Base-by-base conservation (phyloP, 2,329 filamentous ascomycete species). In the Nothomitra cinnamomea region DNA sequence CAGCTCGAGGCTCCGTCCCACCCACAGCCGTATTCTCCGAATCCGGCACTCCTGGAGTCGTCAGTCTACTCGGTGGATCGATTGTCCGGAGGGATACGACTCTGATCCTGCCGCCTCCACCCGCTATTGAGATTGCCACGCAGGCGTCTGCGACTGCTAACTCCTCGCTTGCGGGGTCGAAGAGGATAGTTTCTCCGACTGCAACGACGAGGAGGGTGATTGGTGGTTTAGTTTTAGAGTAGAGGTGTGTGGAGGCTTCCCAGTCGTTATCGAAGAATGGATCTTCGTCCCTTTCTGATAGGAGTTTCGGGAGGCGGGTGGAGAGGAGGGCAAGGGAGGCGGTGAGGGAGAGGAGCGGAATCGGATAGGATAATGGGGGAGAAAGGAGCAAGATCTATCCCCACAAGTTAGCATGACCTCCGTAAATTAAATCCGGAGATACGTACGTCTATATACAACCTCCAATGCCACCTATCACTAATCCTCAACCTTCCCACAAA, bases 261-360 rank as follows among this genome's bases (percentile, higher is more conserved):
- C 92, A 98, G 70, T 98, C 92, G 69, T 98, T 92, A 70, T 95
- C 85, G 69, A 98, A 98, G 64, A 95, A 82, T 12, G 92, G 92
- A 61, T 98, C 92, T 70, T 98, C 92, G 69, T 96, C 90, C 55
- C 79, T 79, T 66, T 94, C 85, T 1, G 89, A 95, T 65, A 87
- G 87, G 52, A 95, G 74, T 24, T 81, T 78, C 6, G 92, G 92
- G 2, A 96, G 75, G 58, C 85, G 82, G 5, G 92, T 90, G 28
- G 86, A 82, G 57, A 95, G 80, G 48, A 98, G 83, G 2, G 92
- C 92, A 56, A 98, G 82, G 66, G 98, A 89, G 49, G 87, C 90
- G 19, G 92, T 94, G 55, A 96, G 77, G 32, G 88, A 95, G 42
- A 98, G 81, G 10, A 98, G 78, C 1, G 90, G 90, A 6, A 96